Evolutionary conservation across 208 protist species (phyloP), one percentile per base, ranked within the genome.

Genomic region (Herpetomonas tarakana): DNA sequence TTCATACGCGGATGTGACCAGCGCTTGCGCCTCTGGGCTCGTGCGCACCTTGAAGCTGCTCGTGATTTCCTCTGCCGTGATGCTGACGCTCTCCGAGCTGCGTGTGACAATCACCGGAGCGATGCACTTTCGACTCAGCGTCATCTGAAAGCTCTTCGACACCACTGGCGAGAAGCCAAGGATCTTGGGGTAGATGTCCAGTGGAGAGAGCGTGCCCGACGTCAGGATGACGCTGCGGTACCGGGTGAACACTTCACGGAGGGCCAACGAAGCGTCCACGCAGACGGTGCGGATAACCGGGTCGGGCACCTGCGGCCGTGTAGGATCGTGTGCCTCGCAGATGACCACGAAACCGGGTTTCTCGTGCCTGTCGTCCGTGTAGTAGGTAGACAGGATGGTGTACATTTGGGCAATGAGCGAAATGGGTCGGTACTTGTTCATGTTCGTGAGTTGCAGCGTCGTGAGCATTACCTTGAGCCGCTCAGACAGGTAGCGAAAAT

Each of bases 131-230:
- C 98, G 86, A 64, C 86, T 89, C 7, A 99, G 66, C 21, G 94
- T 98, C 95, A 99, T 99, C 35, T 86, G 66, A 65, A 99, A 97
- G 0, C 83, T 91, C 62, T 97, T 92, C 16, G 82, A 84, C 11
- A 98, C 75, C 3, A 88, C 65, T 0, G 99, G 97, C 51, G 74
- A 68, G 74, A 99, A 99, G 28, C 97, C 92, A 14, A 99, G 74
- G 21, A 99, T 97, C 61, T 98, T 99, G 0, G 97, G 94, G 78
- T 99, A 99, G 62, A 99, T 98, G 55, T 99, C 97, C n/a, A 99
- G 74, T 31, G 99, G 99, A 0, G 97, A 99, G 18, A 98, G 73
- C 16, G 97, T 99, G 52, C 97, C 97, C n/a, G 90, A 97, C 9
- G 98, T 99, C 41, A 99, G 93, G 16, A 99, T 86, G 12, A 99